Evolutionary conservation across 75 land plant species (phyloP).

Genomic region (Cupressus sempervirens): DNA sequence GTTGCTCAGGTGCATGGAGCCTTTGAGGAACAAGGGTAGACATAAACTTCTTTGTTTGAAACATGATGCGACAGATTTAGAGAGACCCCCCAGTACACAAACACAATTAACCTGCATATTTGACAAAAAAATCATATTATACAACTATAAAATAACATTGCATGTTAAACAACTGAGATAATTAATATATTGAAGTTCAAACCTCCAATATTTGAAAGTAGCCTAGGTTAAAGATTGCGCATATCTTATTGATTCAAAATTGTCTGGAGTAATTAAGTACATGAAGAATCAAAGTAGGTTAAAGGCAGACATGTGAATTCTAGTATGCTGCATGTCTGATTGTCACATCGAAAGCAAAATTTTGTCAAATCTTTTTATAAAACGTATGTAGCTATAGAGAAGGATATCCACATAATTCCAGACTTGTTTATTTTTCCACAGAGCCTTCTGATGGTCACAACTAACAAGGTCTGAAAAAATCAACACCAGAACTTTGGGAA

Average conservation of each 20-base stretch:
- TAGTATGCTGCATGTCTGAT: neutral
- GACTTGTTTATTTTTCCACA: neutral
- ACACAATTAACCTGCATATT: slow-evolving; percentile 6
- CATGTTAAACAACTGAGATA: neutral
- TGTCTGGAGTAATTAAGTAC: neutral
- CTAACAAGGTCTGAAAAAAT: neutral
- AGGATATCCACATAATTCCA: neutral
- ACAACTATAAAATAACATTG: neutral
- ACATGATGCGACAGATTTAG: slow-evolving; percentile 18
- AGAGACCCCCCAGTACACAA: slow-evolving; percentile 5
- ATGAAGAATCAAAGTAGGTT: neutral
- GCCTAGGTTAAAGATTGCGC: neutral
- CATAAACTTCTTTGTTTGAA: slow-evolving; percentile 31
- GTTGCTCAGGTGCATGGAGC: slow-evolving; percentile 25
- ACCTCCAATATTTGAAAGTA: neutral
- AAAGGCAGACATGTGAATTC: neutral
- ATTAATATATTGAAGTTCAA: neutral
- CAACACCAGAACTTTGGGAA: neutral
- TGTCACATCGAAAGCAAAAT: neutral
- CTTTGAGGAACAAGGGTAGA: slow-evolving; percentile 34
- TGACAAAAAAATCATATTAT: neutral
- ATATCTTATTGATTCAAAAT: neutral
- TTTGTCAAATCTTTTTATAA: neutral
- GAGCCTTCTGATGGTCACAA: neutral
- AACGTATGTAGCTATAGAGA: neutral